A percentile compares a stretch with the other conserved stretches of the same genome.
phyloP scores from a whole-genome alignment of 2,329 filamentous ascomycete species.

The Venturia effusa region DNA sequence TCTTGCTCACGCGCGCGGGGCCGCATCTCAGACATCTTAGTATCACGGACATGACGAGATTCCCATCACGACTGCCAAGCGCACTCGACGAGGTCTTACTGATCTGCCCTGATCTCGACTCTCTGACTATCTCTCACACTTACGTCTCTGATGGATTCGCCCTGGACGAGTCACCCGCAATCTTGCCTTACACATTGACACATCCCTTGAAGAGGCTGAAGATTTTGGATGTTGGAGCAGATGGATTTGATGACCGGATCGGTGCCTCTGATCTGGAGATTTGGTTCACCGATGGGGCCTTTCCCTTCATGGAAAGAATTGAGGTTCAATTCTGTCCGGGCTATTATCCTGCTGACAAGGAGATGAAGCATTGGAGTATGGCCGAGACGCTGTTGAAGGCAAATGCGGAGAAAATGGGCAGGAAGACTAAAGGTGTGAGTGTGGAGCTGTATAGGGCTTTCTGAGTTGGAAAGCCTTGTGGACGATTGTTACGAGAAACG shows the following conservation, averaged over 20 bases:
- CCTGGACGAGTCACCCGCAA: neutral
- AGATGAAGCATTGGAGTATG: neutral
- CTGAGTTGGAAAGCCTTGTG: neutral
- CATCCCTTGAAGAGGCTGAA: neutral
- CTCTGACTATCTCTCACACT: conserved; percentile 34
- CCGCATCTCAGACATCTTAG: conserved; percentile 25
- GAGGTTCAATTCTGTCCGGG: neutral
- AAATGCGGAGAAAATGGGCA: neutral
- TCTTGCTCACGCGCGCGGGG: neutral
- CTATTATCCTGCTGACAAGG: neutral
- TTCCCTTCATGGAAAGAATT: neutral
- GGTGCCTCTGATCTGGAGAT: neutral
- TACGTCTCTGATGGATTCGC: conserved; percentile 24
- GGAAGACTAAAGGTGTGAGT: neutral
- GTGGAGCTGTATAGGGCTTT: neutral
- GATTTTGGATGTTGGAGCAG: neutral
- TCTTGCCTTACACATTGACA: neutral
- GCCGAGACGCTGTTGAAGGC: neutral
- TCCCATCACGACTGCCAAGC: conserved; percentile 21
- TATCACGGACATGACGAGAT: conserved; percentile 29
- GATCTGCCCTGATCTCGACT: conserved; percentile 28
- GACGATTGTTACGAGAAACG: neutral
- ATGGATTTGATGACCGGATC: conserved; percentile 1
- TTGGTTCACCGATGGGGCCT: neutral
- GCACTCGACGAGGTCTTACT: conserved; percentile 30